Evolutionary conservation across 2,329 filamentous ascomycete species (phyloP).

Genomic region (Gnomoniopsis sp.): DNA sequence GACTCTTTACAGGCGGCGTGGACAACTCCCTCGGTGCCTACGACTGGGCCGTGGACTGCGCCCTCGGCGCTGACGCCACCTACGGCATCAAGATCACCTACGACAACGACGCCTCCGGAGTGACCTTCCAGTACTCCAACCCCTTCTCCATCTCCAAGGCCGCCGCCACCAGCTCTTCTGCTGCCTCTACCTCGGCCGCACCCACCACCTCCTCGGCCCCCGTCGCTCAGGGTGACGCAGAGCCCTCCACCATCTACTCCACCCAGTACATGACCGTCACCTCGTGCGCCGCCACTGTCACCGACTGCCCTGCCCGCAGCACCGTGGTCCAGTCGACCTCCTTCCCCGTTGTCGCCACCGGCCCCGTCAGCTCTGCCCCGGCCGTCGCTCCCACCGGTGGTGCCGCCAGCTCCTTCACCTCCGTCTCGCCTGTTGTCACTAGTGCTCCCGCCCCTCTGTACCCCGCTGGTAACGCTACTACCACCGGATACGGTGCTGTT

Average conservation of each 20-base stretch:
- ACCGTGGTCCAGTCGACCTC: slow-evolving; percentile 28
- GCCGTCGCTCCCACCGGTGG: slow-evolving; percentile 35
- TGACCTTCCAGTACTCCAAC: slow-evolving; percentile 59
- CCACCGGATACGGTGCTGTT: background rate
- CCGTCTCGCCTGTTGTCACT: slow-evolving; percentile 26
- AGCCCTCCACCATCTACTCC: slow-evolving; percentile 47
- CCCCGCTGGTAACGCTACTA: slow-evolving; percentile 14
- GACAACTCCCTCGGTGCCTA: slow-evolving; percentile 43
- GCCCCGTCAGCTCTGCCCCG: slow-evolving; percentile 27
- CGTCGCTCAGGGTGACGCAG: slow-evolving; percentile 19
- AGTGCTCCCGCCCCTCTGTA: slow-evolving; percentile 18
- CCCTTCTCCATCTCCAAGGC: slow-evolving; percentile 51
- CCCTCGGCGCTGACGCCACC: slow-evolving; percentile 41
- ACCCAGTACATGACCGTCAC: slow-evolving; percentile 60
- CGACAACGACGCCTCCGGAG: slow-evolving; percentile 36
- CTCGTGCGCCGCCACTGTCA: slow-evolving; percentile 52
- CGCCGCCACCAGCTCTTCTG: slow-evolving; percentile 11
- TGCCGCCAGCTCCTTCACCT: slow-evolving; percentile 41
- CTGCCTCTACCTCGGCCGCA: slow-evolving; percentile 34
- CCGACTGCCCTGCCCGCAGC: slow-evolving; percentile 44
- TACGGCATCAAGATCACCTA: slow-evolving; percentile 58
- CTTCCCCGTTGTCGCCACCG: slow-evolving; percentile 23
- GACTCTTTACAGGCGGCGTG: slow-evolving; percentile 39
- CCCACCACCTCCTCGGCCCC: slow-evolving; percentile 45
- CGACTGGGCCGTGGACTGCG: slow-evolving; percentile 47